Base-by-base conservation (phyloP, 371 early-diverging fungal genomes). In the Actinomortierella ambigua region DNA sequence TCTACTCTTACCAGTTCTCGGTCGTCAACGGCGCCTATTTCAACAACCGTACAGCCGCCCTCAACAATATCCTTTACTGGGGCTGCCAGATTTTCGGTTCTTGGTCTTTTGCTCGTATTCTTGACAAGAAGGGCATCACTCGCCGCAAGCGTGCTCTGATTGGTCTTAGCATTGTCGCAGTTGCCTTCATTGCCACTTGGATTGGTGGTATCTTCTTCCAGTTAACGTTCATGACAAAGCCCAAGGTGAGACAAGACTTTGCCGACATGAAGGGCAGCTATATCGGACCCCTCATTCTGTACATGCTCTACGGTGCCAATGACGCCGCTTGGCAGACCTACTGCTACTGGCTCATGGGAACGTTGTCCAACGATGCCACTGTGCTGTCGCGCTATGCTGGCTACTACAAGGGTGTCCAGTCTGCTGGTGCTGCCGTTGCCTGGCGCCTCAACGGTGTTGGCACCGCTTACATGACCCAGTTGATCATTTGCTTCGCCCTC, bases 371-470 rank as follows among this genome's bases (percentile, higher is more conserved):
- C 70, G 86, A 90, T 70, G 83, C 82, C 71, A 86, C 84, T 58
- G 79, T 82, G 58, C 78, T 88, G 53, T 84, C 92, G n/a, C 81
- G 90, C 53, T 92, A 89, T 62, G 88, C 88, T 59, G 92, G 92
- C 6, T 92, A 87, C 82, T 93, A 93, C 87, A 93, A 93, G 84
- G 88, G 89, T 34, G 84, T 91, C 65, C 92, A 93, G 79, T 88
- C 88, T 51, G 82, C 85, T 29, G 87, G 86, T 39, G 83, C 78
- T 44, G 92, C 91, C 55, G 69, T 80, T 24, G 63, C 77, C 0
- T 80, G 81, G 81, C 52, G 75, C 39, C 76, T 77, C 49, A 76
- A 77, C 46, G 71, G 77, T 50, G 28, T 69, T 20, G 53, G 54
- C 9, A 75, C 68, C 0, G 15, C 62, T 11, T 77, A 55, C 50